Percentiles rank a stretch among this genome's conserved stretches.
Conservation (phyloP, 2,329 filamentous ascomycete genomes). For the Pseudocercospora pini-densiflorae region DNA sequence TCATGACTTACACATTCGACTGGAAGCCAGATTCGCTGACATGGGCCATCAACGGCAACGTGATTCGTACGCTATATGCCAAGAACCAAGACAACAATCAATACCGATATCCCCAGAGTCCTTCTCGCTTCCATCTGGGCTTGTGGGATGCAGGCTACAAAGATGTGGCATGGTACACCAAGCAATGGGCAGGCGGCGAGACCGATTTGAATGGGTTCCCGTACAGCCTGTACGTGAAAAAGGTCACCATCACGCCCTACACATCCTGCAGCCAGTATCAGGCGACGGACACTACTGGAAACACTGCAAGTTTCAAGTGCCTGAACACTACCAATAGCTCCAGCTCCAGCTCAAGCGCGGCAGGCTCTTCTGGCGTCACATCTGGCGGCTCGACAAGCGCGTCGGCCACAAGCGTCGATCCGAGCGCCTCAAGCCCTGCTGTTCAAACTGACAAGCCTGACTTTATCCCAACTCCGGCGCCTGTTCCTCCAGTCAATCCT, state of each 20-base stretch:
- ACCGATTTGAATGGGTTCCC: slow-evolving; percentile 19
- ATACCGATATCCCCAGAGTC: slow-evolving; percentile 30
- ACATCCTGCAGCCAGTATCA: slow-evolving; percentile 16
- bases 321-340: slow-evolving; percentile 7
- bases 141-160: slow-evolving; percentile 24
- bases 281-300: slow-evolving; percentile 18
- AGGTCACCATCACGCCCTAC: slow-evolving; percentile 16
- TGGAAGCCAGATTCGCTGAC: slow-evolving; percentile 70
- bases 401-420: neutral
- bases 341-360: neutral
- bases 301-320: slow-evolving; percentile 16
- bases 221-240: slow-evolving; percentile 22
- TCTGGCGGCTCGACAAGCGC: neutral
- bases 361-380: neutral
- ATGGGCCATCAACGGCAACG: slow-evolving; percentile 64
- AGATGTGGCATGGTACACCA: slow-evolving; percentile 12
- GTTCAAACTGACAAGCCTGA: slow-evolving; percentile 6
- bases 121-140: slow-evolving; percentile 25
- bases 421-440: neutral
- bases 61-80: slow-evolving; percentile 50
- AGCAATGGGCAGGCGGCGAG: slow-evolving; percentile 21
- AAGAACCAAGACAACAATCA: slow-evolving; percentile 11
- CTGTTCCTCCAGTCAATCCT: slow-evolving; percentile 3
- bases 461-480: neutral
- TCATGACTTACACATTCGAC: slow-evolving; percentile 69